A percentile compares a stretch with the other conserved stretches of the same genome.
Conservation (phyloP, 1,284 basidiomycete genomes). For the Apiotrichum mycotoxinovorans region DNA sequence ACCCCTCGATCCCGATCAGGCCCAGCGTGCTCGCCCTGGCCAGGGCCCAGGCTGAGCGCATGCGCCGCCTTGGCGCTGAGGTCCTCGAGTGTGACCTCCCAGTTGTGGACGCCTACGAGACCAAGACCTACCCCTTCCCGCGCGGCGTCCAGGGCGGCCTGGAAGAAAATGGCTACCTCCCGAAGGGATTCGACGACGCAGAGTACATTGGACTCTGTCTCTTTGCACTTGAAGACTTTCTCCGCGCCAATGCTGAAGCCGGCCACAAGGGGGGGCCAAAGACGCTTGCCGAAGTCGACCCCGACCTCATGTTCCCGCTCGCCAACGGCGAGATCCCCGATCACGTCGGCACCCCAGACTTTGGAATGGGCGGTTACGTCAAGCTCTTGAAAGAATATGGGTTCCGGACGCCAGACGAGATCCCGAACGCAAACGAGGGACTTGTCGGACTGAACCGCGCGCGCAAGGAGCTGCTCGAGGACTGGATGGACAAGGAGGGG, state of each 20-base stretch:
- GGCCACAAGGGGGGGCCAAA: neutral
- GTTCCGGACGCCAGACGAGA: neutral
- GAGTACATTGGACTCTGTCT: conserved; percentile 1
- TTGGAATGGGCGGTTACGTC: conserved; percentile 13
- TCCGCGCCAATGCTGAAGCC: conserved; percentile 4
- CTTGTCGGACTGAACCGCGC: conserved; percentile 2
- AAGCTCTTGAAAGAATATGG: neutral
- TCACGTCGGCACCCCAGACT: neutral
- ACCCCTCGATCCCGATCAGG: conserved; percentile 1
- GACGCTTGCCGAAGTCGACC: conserved; percentile 3
- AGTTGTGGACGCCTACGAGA: conserved; percentile 4
- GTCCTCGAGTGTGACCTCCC: conserved; percentile 8
- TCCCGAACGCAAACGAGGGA: conserved; percentile 1
- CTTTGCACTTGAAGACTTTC: conserved; percentile 11
- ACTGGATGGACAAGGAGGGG: conserved; percentile 8
- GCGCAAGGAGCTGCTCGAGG: conserved; percentile 5
- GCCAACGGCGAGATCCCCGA: conserved; percentile 5
- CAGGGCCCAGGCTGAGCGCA: neutral
- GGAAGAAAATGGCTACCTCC: conserved; percentile 2
- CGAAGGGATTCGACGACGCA: neutral
- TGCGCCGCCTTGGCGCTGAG: conserved; percentile 9
- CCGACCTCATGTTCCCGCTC: conserved; percentile 5
- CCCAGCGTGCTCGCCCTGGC: neutral
- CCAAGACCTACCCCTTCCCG: neutral
- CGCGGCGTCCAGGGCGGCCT: conserved; percentile 12